These are phyloP conservation scores for Pelargonium fulgidum DNA, from an alignment of 441 rosid genomes.

Conservation along the genomic window DNA sequence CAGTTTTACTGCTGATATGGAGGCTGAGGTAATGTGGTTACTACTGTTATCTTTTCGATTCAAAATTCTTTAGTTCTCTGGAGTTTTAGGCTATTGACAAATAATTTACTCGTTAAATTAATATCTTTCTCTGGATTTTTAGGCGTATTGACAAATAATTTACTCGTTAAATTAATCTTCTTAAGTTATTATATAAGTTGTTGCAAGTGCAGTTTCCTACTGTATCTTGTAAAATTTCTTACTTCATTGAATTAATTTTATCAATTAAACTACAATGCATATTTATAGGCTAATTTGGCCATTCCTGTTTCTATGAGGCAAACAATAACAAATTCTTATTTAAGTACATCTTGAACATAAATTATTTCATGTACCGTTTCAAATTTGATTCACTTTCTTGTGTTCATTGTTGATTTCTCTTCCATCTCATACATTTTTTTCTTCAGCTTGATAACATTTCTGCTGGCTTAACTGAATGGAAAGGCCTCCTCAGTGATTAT, in stretches of 20 bases:
- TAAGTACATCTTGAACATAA: too few species aligned
- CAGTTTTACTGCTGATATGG: constrained; percentile 99
- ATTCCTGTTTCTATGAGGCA: too few species aligned
- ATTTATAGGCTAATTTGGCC: too few species aligned
- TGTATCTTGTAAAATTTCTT: background rate
- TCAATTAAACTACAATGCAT: too few species aligned
- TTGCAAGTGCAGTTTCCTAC: background rate
- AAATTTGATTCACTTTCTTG: background rate
- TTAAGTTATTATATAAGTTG: too few species aligned
- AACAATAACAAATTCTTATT: too few species aligned
- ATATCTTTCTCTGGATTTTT: background rate
- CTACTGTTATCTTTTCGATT: background rate
- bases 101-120: background rate
- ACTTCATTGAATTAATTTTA: too few species aligned
- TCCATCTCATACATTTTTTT: background rate
- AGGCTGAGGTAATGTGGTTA: constrained; percentile 39
- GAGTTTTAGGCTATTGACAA: background rate
- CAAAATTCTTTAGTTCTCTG: background rate
- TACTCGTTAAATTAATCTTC: background rate
- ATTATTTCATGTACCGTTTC: background rate
- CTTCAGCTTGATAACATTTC: constrained; percentile 96
- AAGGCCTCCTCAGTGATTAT: constrained; percentile 86
- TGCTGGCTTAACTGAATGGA: constrained; percentile 94
- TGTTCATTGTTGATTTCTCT: constrained; percentile 15
- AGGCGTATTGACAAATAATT: background rate